Conservation (phyloP, 192 early-diverging fungal genomes). For the Coemansia sp. region DNA sequence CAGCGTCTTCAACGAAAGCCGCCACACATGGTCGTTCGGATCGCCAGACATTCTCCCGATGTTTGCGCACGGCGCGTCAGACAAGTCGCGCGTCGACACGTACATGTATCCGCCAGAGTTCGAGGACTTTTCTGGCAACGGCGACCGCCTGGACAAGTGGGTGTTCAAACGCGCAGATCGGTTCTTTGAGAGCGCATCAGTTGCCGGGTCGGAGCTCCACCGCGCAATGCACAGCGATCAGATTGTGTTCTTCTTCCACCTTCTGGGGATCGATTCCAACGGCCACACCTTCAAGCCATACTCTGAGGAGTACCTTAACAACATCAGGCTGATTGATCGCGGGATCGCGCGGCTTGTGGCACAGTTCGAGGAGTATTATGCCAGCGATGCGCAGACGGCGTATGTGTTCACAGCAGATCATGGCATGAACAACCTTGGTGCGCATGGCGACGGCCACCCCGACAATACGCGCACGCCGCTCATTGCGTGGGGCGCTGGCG, state of each 20-base stretch:
- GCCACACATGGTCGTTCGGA: slow-evolving; percentile 96
- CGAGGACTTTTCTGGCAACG: slow-evolving; percentile 91
- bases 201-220: slow-evolving; percentile 46
- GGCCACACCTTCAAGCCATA: slow-evolving; percentile 85
- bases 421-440: slow-evolving; percentile 93
- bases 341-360: slow-evolving; percentile 71
- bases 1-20: slow-evolving; percentile 90
- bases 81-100: slow-evolving; percentile 75
- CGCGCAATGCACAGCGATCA: slow-evolving; percentile 68
- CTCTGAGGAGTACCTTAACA: slow-evolving; percentile 83
- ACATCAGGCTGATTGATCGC: slow-evolving; percentile 80
- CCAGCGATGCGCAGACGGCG: slow-evolving; percentile 77
- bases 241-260: slow-evolving; percentile 89
- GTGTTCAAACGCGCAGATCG: slow-evolving; percentile 82
- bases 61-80: slow-evolving; percentile 90
- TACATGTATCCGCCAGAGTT: slow-evolving; percentile 86
- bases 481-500: slow-evolving; percentile 92
- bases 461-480: slow-evolving; percentile 94
- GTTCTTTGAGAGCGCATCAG: slow-evolving; percentile 59
- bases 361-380: slow-evolving; percentile 75
- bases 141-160: slow-evolving; percentile 84
- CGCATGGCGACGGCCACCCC: slow-evolving; percentile 93
- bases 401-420: slow-evolving; percentile 96
- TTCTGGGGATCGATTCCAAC: slow-evolving; percentile 95
- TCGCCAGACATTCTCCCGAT: slow-evolving; percentile 97